A percentile compares a stretch with the other conserved stretches of the same genome.
These are phyloP conservation scores for Candida nemodendra DNA, from an alignment of 805 yeast genomes.

Conservation along the genomic window DNA sequence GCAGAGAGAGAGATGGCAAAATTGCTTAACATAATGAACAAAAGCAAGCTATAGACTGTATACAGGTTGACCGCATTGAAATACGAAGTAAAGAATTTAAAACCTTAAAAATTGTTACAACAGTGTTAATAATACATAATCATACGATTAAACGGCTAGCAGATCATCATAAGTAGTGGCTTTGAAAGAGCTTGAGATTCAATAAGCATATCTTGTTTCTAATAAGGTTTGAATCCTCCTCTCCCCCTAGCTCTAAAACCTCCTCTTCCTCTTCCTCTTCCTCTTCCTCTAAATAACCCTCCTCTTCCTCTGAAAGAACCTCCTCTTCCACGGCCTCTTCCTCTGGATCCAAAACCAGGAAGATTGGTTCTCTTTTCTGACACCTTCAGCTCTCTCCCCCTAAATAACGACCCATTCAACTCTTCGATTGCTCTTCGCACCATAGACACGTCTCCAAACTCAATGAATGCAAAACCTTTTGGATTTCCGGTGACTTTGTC, in stretches of 20 bases:
- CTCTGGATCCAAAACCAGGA: constrained; percentile 60
- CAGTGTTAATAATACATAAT: no score
- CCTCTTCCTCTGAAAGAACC: constrained; percentile 28
- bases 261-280: constrained; percentile 28
- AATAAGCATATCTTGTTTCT: no score
- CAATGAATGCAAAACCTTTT: constrained; percentile 85
- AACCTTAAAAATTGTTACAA: no score
- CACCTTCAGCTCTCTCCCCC: constrained; percentile 72
- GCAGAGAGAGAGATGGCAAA: constrained; percentile 47
- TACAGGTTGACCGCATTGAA: background rate
- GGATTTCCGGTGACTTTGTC: constrained; percentile 79
- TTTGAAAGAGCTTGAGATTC: no score
- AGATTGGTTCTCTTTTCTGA: constrained; percentile 76
- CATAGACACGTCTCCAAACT: constrained; percentile 65
- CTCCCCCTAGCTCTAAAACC: constrained; percentile 31
- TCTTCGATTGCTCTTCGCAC: constrained; percentile 61
- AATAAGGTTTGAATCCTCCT: constrained; percentile 35
- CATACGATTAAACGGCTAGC: no score
- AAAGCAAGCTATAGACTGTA: constrained; percentile 20
- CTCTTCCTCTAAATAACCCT: constrained; percentile 19
- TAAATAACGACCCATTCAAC: constrained; percentile 62
- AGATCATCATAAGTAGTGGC: no score
- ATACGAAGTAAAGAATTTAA: background rate
- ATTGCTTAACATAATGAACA: constrained; percentile 22
- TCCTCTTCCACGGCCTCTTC: constrained; percentile 47